Evolutionary conservation across 768 basidiomycete genomes (phyloP).

Genomic region (Butyriboletus loyo): DNA sequence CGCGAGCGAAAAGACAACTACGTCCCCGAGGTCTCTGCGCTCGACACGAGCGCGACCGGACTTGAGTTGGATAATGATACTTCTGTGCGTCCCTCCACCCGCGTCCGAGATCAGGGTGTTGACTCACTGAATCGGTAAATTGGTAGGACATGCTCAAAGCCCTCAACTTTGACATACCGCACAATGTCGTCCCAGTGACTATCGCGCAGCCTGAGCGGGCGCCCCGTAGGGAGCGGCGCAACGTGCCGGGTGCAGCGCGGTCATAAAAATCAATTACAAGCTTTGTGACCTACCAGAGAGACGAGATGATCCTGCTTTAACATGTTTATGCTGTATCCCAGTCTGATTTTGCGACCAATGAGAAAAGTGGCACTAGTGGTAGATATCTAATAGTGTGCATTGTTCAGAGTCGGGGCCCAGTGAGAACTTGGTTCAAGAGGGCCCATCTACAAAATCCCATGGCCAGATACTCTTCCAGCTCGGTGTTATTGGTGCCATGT

Average conservation of each 20-base stretch:
- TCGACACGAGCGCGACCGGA: slow-evolving; percentile 70
- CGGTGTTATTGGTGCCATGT: too few relatives aligned
- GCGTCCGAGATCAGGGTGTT: neutral
- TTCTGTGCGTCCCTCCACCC: slow-evolving; percentile 56
- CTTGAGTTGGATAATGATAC: slow-evolving; percentile 92
- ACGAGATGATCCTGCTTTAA: slow-evolving; percentile 24
- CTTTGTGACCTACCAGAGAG: neutral
- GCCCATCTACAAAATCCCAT: too few relatives aligned
- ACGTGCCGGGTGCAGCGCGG: slow-evolving; percentile 78
- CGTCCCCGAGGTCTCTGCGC: slow-evolving; percentile 96
- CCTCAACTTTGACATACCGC: slow-evolving; percentile 92
- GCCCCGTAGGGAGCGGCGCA: slow-evolving; percentile 71
- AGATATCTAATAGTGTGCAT: too few relatives aligned
- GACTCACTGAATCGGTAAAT: neutral
- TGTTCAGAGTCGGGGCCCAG: too few relatives aligned
- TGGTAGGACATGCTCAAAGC: slow-evolving; percentile 78
- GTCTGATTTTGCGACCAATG: neutral
- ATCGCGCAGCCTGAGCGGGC: slow-evolving; percentile 66
- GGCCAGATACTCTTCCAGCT: too few relatives aligned
- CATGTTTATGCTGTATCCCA: neutral
- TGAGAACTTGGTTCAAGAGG: too few relatives aligned
- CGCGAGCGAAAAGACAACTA: slow-evolving; percentile 99
- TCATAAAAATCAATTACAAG: slow-evolving; percentile 17
- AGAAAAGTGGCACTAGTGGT: too few relatives aligned
- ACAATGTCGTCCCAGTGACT: slow-evolving; percentile 65